Conservation (phyloP, 345 rosid genomes). For the Arabis alpina region DNA sequence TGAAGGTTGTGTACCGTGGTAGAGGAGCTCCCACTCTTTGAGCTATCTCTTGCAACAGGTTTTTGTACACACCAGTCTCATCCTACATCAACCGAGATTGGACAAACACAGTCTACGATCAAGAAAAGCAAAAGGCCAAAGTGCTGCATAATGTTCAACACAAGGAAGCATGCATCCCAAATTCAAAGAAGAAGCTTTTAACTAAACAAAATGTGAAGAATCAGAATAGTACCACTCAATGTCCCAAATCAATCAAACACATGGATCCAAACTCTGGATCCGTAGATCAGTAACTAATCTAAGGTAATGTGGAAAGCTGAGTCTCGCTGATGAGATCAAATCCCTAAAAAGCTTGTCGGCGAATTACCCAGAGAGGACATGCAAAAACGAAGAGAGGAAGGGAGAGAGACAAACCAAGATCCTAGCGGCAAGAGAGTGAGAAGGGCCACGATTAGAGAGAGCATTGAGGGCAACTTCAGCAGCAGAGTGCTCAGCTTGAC, state of each 20-base stretch:
- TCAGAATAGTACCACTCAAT: background rate
- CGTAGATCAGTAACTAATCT: slow-evolving; percentile 9
- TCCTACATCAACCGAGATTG: slow-evolving; percentile 52
- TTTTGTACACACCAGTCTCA: slow-evolving; percentile 99
- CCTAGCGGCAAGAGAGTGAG: slow-evolving; percentile 97
- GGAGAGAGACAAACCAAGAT: slow-evolving; percentile 65
- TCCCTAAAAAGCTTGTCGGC: slow-evolving; percentile 10
- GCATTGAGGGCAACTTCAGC: slow-evolving; percentile 96
- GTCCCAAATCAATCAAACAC: slow-evolving; percentile 2
- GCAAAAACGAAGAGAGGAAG: too few relatives aligned
- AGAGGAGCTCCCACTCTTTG: slow-evolving; percentile 95
- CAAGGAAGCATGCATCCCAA: slow-evolving; percentile 14
- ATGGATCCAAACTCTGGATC: slow-evolving; percentile 36
- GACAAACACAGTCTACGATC: slow-evolving; percentile 29
- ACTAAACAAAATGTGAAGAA: background rate
- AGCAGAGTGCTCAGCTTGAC: slow-evolving; percentile 99
- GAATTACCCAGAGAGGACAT: background rate
- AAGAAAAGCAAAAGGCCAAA: background rate
- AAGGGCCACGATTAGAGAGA: slow-evolving; percentile 92
- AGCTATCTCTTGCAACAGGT: slow-evolving; percentile 93
- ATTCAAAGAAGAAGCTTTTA: background rate
- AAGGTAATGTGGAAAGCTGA: too few relatives aligned
- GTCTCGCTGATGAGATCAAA: slow-evolving; percentile 10
- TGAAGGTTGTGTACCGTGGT: slow-evolving; percentile 83
- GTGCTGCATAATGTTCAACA: background rate